Evolutionary conservation across 2,329 filamentous ascomycete species (phyloP), one percentile per base, ranked within the genome.

Genomic region (Plectosphaerella plurivora): DNA sequence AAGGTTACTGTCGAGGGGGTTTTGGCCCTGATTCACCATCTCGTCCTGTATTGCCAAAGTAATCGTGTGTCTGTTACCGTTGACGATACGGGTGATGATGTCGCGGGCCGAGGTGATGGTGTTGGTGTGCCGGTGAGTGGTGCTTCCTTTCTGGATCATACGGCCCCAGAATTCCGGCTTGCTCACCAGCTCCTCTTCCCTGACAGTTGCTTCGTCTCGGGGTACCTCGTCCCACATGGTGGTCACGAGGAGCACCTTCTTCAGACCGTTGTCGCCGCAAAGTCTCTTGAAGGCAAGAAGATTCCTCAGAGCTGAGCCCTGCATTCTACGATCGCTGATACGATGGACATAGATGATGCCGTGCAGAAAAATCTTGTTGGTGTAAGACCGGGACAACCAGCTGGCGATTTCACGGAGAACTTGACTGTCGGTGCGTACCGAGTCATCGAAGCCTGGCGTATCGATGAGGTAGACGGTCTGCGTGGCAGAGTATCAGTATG

Each of bases 371-470:
- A 63, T 52, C 9, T 60, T 24, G 10, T 57, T 51, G 7, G 49
- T 53, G 51, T 68, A 71, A 0, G 62, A 58, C 0, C 53, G 52
- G 3, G 54, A 59, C 1, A 74, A 58, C 59, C 64, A 72, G 3
- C 52, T 51, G 0, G 68, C 67, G 18, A 74, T 70, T 28, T 68
- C 64, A 2, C 55, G 48, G 1, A 76, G 62, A 10, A 75, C 67
- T 4, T 75, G 69, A 1, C 67, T 63, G 44, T 76, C 72, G 5
- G 59, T 65, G 28, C 60, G 57, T n/a, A 63, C 53, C 0, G 70
- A 74, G 42, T 76, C 73, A 45, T 73, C 65, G 51, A 75, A 75
- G 0, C 73, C 73, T 0, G 73, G 73, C 0, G 73, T 75, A 24
- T 75, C 73, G 42, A 75, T 65, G 5, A 75, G 60, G 33, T 60